These are phyloP conservation scores for Bruguiera sexangula DNA, from an alignment of 345 rosid genomes.

Conservation along the genomic window DNA sequence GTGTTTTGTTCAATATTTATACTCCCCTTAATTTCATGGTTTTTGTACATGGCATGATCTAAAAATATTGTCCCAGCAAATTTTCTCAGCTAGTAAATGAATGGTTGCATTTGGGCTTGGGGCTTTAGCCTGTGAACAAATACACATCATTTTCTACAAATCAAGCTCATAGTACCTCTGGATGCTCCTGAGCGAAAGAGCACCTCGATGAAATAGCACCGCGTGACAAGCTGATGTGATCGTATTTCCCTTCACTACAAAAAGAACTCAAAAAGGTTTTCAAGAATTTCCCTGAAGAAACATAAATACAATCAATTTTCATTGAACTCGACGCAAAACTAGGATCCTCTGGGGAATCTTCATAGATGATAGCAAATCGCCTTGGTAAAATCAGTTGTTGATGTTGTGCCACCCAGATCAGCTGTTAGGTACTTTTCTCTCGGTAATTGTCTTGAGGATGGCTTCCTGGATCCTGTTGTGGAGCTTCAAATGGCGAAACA, in stretches of 20 bases:
- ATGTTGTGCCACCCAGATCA: constrained; percentile 78
- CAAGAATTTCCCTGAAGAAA: constrained; percentile 6
- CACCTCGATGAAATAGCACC: background rate
- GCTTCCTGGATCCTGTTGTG: constrained; percentile 75
- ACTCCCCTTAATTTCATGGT: no score
- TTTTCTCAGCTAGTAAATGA: no score
- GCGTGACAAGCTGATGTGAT: constrained; percentile 7
- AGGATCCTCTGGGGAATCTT: constrained; percentile 28
- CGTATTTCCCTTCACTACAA: constrained; percentile 13
- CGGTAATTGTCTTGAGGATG: constrained; percentile 74
- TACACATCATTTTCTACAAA: no score
- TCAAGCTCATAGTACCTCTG: no score
- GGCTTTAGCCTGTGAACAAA: no score
- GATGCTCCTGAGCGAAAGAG: background rate
- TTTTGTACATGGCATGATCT: no score
- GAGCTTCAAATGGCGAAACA: constrained; percentile 82
- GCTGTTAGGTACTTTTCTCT: constrained; percentile 89
- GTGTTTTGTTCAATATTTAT: no score
- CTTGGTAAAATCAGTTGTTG: constrained; percentile 81
- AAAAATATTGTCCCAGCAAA: no score
- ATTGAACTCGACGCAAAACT: constrained; percentile 16
- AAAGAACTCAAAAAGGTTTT: constrained; percentile 10
- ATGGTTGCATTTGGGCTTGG: no score
- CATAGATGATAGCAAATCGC: constrained; percentile 86
- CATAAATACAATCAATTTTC: constrained; percentile 8